phyloP scores from a whole-genome alignment of 2,329 filamentous ascomycete species.

The Colletotrichum eleusines region DNA sequence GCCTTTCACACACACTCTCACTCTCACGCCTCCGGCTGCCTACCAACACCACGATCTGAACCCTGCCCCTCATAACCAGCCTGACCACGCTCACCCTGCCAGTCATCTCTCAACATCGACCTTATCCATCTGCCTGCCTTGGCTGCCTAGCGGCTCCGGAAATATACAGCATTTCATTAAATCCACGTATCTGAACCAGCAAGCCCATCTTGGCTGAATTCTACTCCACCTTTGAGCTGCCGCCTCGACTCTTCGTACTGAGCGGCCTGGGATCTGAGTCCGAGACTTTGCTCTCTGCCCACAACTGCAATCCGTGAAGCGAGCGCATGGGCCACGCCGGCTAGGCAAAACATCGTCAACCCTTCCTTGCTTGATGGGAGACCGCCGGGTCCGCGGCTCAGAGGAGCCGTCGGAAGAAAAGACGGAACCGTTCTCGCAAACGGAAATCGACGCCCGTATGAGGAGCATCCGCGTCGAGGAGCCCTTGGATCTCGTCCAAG shows the following conservation, averaged over 20 bases:
- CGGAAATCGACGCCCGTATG: constrained; percentile 66
- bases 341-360: constrained; percentile 40
- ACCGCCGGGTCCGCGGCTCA: constrained; percentile 55
- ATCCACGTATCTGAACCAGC: not conserved
- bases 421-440: constrained; percentile 70
- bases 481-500: constrained; percentile 52
- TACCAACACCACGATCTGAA: not conserved
- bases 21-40: constrained; percentile 12
- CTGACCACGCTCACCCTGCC: constrained; percentile 28
- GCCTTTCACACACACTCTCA: constrained; percentile 34
- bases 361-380: constrained; percentile 56
- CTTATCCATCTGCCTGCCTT: constrained; percentile 5
- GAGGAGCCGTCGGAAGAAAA: constrained; percentile 61
- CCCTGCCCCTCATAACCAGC: constrained; percentile 7
- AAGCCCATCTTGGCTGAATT: constrained; percentile 9
- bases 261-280: constrained; percentile 4
- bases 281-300: no score
- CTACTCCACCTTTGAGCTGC: constrained; percentile 11
- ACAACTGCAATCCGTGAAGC: no score
- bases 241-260: constrained; percentile 2
- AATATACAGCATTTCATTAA: constrained; percentile 21
- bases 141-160: constrained; percentile 23
- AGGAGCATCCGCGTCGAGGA: constrained; percentile 60
- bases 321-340: constrained; percentile 42
- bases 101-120: not conserved